phyloP scores from a whole-genome alignment of 371 early-diverging fungal species.

The Mycotypha africana region DNA sequence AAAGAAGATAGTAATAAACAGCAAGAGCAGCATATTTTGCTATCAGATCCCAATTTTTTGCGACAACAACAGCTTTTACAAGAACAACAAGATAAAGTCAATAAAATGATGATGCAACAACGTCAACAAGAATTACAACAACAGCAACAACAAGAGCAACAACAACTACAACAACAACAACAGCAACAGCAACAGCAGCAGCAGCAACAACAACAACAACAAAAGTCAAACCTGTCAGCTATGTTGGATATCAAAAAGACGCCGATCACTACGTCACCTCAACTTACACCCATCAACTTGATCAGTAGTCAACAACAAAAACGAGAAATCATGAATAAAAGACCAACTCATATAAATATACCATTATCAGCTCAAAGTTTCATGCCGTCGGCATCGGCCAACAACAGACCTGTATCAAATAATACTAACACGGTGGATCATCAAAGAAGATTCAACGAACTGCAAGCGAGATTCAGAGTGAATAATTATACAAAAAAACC shows the following conservation, averaged over 20 bases:
- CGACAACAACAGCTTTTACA: conserved; percentile 23
- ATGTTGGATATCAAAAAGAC: conserved; percentile 17
- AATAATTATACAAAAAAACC: conserved; percentile 9
- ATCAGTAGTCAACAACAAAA: conserved; percentile 5
- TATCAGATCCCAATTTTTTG: conserved; percentile 24
- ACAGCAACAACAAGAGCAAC: too few species aligned
- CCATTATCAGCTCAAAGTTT: too few species aligned
- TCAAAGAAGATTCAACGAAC: conserved; percentile 22
- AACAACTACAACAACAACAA: conserved; percentile 1
- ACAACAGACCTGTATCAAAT: too few species aligned
- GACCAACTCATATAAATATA: too few species aligned
- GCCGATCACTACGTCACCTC: not conserved
- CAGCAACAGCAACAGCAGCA: not conserved
- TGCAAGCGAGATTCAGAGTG: conserved; percentile 16
- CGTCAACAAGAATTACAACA: too few species aligned
- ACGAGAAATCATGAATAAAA: not conserved
- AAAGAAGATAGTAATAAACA: not conserved
- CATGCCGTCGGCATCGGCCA: too few species aligned
- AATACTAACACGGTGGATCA: conserved; percentile 19
- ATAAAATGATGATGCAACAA: conserved; percentile 2
- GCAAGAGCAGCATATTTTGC: conserved; percentile 17
- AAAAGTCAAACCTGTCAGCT: conserved; percentile 12
- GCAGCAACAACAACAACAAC: not conserved
- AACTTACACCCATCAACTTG: not conserved
- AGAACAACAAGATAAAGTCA: conserved; percentile 3